Percentiles rank a stretch among this genome's conserved stretches.
Conservation (phyloP, 2,329 filamentous ascomycete species). For the Colletotrichum plurivorum region DNA sequence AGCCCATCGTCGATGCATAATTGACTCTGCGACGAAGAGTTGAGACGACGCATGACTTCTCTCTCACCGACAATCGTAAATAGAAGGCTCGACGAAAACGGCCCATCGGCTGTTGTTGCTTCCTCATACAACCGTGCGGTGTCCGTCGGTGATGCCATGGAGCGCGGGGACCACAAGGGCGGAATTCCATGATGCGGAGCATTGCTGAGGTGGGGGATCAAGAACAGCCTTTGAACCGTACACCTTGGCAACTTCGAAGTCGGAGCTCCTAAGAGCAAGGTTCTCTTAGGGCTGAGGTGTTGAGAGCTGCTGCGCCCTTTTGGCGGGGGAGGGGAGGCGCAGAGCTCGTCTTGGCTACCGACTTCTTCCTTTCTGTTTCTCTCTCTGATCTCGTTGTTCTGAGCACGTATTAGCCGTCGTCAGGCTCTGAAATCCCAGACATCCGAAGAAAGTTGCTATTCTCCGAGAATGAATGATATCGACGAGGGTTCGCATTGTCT, state of each 20-base stretch:
- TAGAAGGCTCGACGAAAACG: neutral
- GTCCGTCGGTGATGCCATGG: neutral
- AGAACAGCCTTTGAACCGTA: conserved; percentile 16
- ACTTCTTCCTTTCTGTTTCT: neutral
- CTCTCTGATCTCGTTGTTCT: neutral
- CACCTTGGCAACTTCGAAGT: conserved; percentile 7
- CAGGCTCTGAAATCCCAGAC: neutral
- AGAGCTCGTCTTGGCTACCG: neutral
- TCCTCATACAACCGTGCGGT: too few relatives aligned
- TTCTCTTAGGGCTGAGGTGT: conserved; percentile 38
- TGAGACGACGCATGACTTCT: conserved; percentile 6
- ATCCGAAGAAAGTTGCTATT: neutral
- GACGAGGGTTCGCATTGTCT: conserved; percentile 24
- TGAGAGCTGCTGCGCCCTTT: conserved; percentile 27
- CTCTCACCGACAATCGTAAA: neutral
- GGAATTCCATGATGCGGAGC: conserved; percentile 4
- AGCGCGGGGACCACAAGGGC: neutral
- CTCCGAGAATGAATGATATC: neutral
- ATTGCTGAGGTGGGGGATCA: conserved; percentile 15
- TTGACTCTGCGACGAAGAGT: conserved; percentile 7
- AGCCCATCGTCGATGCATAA: conserved; percentile 5
- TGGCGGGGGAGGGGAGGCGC: conserved; percentile 1
- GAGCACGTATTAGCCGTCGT: neutral
- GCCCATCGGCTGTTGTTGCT: neutral
- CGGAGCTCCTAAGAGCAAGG: conserved; percentile 23